Conservation (phyloP, 306 rosid species). For the Senna tora region DNA sequence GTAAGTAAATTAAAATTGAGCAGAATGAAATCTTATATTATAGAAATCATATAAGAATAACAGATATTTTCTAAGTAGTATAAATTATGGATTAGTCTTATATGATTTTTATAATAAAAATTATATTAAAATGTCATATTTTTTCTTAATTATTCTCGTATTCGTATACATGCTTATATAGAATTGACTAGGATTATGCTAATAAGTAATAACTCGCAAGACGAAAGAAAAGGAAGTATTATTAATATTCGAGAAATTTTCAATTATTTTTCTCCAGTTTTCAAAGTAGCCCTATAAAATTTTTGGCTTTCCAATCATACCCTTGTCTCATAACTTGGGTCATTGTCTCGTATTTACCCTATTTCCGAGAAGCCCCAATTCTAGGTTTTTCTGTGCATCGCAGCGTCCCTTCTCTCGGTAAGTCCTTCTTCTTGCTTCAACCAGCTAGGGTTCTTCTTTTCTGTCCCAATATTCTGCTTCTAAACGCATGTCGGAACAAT, state of each 20-base stretch:
- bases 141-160: too few species aligned
- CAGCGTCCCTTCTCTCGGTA: slow-evolving; percentile 6
- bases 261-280: not conserved
- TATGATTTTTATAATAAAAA: too few species aligned
- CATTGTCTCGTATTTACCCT: slow-evolving; percentile 4
- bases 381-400: slow-evolving; percentile 31
- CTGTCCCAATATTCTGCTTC: not conserved
- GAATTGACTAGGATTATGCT: too few species aligned
- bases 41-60: not conserved
- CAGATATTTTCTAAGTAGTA: too few species aligned
- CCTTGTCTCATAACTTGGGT: not conserved
- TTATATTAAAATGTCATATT: not conserved
- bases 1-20: not conserved
- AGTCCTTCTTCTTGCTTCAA: slow-evolving; percentile 12
- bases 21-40: not conserved
- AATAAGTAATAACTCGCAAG: too few species aligned
- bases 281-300: not conserved
- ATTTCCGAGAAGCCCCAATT: slow-evolving; percentile 25
- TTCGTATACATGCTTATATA: too few species aligned
- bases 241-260: not conserved
- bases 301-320: not conserved
- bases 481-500: not conserved
- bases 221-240: too few species aligned
- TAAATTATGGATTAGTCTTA: too few species aligned
- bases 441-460: not conserved